Percentiles rank a stretch among this genome's conserved stretches.
Conservation (phyloP, 2,329 filamentous ascomycete species). For the Calonectria montana region DNA sequence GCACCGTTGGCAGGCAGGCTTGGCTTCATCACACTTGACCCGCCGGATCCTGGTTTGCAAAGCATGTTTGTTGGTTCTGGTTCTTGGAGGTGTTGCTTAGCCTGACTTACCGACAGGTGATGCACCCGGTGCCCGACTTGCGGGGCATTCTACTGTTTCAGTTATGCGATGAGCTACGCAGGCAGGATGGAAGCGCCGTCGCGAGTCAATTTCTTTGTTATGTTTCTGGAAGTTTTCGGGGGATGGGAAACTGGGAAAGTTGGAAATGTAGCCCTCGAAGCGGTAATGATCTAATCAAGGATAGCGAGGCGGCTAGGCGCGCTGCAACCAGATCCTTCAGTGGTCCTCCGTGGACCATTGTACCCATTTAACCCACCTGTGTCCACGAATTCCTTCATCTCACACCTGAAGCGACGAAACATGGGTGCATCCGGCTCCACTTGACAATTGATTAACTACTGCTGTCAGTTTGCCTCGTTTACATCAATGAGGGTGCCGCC, state of each 20-base stretch:
- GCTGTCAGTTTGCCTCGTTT: not conserved
- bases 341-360: not conserved
- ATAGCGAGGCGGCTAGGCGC: not conserved
- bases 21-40: constrained; percentile 50
- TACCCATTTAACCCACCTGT: not conserved
- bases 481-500: no score
- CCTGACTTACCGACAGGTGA: constrained; percentile 40
- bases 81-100: not conserved
- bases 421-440: not conserved
- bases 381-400: not conserved
- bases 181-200: not conserved
- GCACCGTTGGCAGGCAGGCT: constrained; percentile 45
- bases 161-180: not conserved
- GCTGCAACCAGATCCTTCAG: not conserved
- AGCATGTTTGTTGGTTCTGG: not conserved
- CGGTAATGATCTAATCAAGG: not conserved
- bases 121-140: constrained; percentile 40
- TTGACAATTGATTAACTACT: not conserved
- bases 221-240: not conserved
- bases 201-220: not conserved
- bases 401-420: not conserved
- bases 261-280: not conserved
- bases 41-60: constrained; percentile 47
- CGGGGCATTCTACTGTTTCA: constrained; percentile 31
- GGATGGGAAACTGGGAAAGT: not conserved